Evolutionary conservation across 768 basidiomycete species (phyloP), one percentile per base, ranked within the genome.

Genomic region (Tricholoma hemisulphureum): DNA sequence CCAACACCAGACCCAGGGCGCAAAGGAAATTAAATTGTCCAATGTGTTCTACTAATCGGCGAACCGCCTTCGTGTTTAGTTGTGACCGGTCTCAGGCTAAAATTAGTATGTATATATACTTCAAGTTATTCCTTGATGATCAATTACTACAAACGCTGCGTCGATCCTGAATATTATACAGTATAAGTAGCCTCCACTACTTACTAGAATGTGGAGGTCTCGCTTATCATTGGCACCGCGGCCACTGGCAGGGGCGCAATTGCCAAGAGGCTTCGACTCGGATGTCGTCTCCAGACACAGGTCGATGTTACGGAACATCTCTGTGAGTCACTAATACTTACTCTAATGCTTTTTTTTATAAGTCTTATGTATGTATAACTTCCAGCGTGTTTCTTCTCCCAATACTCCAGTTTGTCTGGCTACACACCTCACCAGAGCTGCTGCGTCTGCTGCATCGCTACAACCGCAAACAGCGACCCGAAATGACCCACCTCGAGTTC

Each of bases 401-500:
- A 52, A 52, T 20, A 53, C 31, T 23, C n/a, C 54, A 31, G 26
- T 21, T 29, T 57, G 59, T 29, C 57, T 57, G 5, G 51, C 56
- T 24, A 57, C 59, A 16, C 61, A 60, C 49, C 23, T 60, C 7
- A 54, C 51, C 16, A 51, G 60, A 35, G 55, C 61, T 24, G 60
- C 66, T 24, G 68, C 67, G 28, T 69, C 67, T 34, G 68, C 65
- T 20, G 63, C 68, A 18, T 63, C 66, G 13, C 23, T 62, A 6
- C 59, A 63, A 14, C 39, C 63, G 7, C 54, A 53, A 41, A 48
- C 28, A 28, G 3, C 63, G 10, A 41, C 65, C 10, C 56, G 43
- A 20, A 58, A 62, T 23, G 63, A 64, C 43, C 53, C 53, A 51
- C 53, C 53, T 23, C 59, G 61, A 48, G 64, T 57, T 9, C 61